Evolutionary conservation across 1,139 yeast genomes (phyloP).

Genomic region (Taiozyma onychis): DNA sequence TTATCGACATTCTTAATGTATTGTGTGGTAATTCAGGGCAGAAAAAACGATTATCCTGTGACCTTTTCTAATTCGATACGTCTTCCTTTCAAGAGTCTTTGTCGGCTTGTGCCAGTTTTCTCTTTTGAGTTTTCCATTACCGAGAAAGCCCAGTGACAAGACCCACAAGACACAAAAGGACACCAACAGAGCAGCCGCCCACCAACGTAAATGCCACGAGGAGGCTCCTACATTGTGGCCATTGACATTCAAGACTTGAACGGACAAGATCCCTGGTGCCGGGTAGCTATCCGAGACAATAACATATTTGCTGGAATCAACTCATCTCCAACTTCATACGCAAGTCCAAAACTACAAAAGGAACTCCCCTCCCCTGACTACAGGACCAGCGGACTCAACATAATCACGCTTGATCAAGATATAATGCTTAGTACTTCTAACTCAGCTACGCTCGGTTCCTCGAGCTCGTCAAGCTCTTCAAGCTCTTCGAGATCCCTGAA

Average conservation of each 20-base stretch:
- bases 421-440: background rate
- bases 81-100: background rate
- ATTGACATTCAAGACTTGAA: background rate
- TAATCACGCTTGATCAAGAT: background rate
- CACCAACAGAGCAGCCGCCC: constrained; percentile 1
- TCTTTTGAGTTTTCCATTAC: background rate
- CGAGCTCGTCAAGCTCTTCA: background rate
- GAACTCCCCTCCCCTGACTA: background rate
- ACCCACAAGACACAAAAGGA: background rate
- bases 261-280: background rate
- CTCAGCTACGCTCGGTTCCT: background rate
- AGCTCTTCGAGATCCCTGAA: background rate
- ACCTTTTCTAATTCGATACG: background rate
- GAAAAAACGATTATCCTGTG: background rate
- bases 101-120: background rate
- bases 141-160: background rate
- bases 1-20: constrained; percentile 19
- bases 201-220: background rate
- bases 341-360: background rate
- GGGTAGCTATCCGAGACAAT: background rate
- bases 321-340: background rate
- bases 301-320: background rate
- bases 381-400: background rate
- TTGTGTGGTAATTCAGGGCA: background rate
- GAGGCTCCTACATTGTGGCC: background rate